Base-by-base conservation (phyloP, 2,329 filamentous ascomycete species). In the Trichoderma atrobrunneum region DNA sequence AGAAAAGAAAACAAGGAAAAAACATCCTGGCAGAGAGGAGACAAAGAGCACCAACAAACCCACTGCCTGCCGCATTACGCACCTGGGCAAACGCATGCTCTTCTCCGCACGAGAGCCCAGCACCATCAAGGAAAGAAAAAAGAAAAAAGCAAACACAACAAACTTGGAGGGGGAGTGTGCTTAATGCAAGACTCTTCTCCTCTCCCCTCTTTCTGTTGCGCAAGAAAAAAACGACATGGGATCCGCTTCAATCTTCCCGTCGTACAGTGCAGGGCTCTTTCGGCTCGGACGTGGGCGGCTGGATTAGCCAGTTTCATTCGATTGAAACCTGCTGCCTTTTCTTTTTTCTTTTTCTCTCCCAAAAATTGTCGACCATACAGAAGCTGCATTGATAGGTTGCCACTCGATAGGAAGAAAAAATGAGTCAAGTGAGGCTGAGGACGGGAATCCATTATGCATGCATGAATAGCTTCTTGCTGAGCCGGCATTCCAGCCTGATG, bases 101-200 rank as follows among this genome's bases (percentile, higher is more conserved):
- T 65, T 65, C 63, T 56, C 63, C 43, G 63, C 63, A 65, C 48
- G 63, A 65, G 39, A 28, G 28, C 30, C 61, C 21, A 11, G 5
- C 28, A 43, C 61, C 61, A n/a, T 5, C 30, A 30, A 34, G 28
- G n/a, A 30, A 30, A 64, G 18, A 32, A 32, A 18, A 3, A 21
- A n/a, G 8, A 24, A 43, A 43, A 43, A 21, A 34, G 48, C 16
- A 51, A 32, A n/a, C 28, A 61, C 32, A 34, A 26, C 18, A 26
- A 65, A 36, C 63, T 34, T 56, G 63, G 63, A 66, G 63, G 63
- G 57, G 63, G 63, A 66, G 63, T 66, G 63, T 56, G 48, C 63
- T 56, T 66, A 66, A 66, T 30, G 12, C 30, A 54, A 54, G 48
- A 54, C 43, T 30, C 43, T 18, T 59, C 8, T 28, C 39, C 62